Percentiles rank a stretch among this genome's conserved stretches.
These are phyloP conservation scores for Pythium brachiatum DNA, from an alignment of 352 stramenopile species.

Conservation along the genomic window DNA sequence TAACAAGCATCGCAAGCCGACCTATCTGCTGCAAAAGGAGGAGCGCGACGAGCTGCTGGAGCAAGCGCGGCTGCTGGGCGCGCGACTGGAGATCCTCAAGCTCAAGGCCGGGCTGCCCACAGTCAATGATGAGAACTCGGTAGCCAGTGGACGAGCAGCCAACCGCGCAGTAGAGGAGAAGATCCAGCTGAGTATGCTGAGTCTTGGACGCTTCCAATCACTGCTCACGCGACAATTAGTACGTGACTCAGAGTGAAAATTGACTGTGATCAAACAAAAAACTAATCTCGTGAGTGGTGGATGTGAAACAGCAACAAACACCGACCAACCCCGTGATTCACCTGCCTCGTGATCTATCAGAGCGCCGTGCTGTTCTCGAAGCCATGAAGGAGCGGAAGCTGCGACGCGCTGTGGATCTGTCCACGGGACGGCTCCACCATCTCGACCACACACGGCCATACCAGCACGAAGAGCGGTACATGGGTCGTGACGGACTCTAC, in stretches of 20 bases:
- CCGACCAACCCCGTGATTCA: conserved; percentile 7
- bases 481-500: neutral
- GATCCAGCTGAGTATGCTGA: conserved; percentile 10
- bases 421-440: neutral
- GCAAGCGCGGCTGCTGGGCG: conserved; percentile 13
- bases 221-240: conserved; percentile 16
- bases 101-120: conserved; percentile 19
- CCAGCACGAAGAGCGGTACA: conserved; percentile 8
- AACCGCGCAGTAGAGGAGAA: conserved; percentile 15
- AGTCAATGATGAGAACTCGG: conserved; percentile 16
- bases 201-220: conserved; percentile 7
- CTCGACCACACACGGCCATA: conserved; percentile 11
- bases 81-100: conserved; percentile 25
- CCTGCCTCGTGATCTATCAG: neutral
- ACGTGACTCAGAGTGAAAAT: neutral
- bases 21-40: conserved; percentile 24
- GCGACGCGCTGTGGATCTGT: conserved; percentile 17
- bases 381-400: conserved; percentile 41
- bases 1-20: conserved; percentile 1
- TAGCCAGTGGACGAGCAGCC: conserved; percentile 8
- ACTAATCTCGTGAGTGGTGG: no score
- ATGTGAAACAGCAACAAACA: neutral
- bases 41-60: conserved; percentile 19
- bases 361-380: conserved; percentile 2
- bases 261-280: neutral